Conservation (phyloP, 805 yeast genomes). For the Wickerhamiella alocasiicola region DNA sequence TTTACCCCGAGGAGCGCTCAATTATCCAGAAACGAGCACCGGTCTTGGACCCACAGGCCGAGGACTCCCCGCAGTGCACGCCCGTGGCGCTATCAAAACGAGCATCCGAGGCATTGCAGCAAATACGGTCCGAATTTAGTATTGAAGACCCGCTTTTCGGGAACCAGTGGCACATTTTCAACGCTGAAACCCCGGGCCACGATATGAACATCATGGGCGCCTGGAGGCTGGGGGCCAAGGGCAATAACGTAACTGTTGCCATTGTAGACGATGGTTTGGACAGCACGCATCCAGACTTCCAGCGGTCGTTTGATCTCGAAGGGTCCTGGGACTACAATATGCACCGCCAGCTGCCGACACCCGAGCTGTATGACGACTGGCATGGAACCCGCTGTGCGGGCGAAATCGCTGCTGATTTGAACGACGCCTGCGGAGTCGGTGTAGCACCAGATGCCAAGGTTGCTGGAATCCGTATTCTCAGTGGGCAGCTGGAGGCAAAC, state of each 20-base stretch:
- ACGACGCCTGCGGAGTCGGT: slow-evolving; percentile 88
- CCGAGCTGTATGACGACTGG: slow-evolving; percentile 66
- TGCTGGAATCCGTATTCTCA: slow-evolving; percentile 78
- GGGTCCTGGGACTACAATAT: slow-evolving; percentile 95
- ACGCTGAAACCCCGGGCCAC: slow-evolving; percentile 57
- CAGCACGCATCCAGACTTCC: slow-evolving; percentile 60
- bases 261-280: slow-evolving; percentile 93
- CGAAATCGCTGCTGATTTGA: slow-evolving; percentile 77
- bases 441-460: slow-evolving; percentile 84
- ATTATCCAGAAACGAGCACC: slow-evolving; percentile 5
- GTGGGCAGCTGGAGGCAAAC: slow-evolving; percentile 65
- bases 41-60: neutral
- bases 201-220: slow-evolving; percentile 79
- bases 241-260: slow-evolving; percentile 72
- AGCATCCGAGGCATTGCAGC: slow-evolving; percentile 6
- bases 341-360: slow-evolving; percentile 62
- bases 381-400: slow-evolving; percentile 99
- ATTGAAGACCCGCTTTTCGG: slow-evolving; percentile 76
- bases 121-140: slow-evolving; percentile 37
- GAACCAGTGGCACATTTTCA: slow-evolving; percentile 87
- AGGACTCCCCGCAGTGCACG: neutral
- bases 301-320: slow-evolving; percentile 42
- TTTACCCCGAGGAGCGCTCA: neutral
- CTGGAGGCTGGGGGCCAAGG: slow-evolving; percentile 75
- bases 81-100: slow-evolving; percentile 5